phyloP scores from a whole-genome alignment of 495 filamentous ascomycete genomes.

The Penicillium chermesinum region DNA sequence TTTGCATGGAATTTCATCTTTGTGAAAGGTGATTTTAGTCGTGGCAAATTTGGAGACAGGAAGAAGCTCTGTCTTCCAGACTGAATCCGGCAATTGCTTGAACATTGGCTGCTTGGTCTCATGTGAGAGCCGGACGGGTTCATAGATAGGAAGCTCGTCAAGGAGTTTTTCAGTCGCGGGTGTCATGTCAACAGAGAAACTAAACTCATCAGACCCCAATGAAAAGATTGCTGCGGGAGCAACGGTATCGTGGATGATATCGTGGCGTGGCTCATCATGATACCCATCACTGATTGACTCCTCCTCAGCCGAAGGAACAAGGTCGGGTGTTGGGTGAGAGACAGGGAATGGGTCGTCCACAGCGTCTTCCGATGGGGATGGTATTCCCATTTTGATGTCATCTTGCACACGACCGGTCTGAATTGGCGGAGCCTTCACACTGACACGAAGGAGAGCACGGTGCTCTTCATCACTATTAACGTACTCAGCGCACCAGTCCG shows the following conservation, averaged over 20 bases:
- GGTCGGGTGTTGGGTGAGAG: conserved; percentile 62
- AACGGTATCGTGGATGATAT: conserved; percentile 31
- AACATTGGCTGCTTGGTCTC: conserved; percentile 50
- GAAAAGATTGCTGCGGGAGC: conserved; percentile 76
- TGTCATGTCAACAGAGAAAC: conserved; percentile 71
- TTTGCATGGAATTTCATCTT: conserved; percentile 65
- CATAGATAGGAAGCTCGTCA: conserved; percentile 76
- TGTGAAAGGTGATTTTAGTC: conserved; percentile 67
- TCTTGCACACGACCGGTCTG: conserved; percentile 11
- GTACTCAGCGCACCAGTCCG: conserved; percentile 77
- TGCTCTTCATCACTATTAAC: conserved; percentile 57
- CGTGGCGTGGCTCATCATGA: conserved; percentile 41
- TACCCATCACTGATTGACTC: conserved; percentile 47
- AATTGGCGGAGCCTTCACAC: conserved; percentile 36
- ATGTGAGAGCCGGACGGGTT: conserved; percentile 56
- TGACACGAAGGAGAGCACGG: conserved; percentile 60
- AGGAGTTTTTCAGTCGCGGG: conserved; percentile 75
- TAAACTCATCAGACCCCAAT: conserved; percentile 72
- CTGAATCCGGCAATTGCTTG: conserved; percentile 58
- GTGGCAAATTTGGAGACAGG: conserved; percentile 80
- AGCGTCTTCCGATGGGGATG: conserved; percentile 27
- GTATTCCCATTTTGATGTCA: conserved; percentile 17
- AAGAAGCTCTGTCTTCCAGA: conserved; percentile 71
- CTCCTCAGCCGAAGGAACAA: conserved; percentile 60
- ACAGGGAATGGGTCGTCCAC: conserved; percentile 28